Conservation (phyloP, 345 rosid genomes). For the Boechera stricta region DNA sequence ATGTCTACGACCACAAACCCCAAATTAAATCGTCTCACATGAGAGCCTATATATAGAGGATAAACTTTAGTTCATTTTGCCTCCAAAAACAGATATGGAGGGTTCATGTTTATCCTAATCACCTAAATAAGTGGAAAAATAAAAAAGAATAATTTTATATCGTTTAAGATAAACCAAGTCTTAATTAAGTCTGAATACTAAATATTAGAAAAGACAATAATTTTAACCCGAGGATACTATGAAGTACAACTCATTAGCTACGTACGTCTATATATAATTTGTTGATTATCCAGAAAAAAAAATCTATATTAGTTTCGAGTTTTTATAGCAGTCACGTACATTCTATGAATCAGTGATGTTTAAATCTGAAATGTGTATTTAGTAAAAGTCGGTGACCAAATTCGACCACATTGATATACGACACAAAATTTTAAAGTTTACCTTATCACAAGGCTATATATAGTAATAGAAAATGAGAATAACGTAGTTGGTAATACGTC, state of each 20-base stretch:
- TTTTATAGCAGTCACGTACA: conserved; percentile 16
- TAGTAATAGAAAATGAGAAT: conserved; percentile 13
- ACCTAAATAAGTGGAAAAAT: background rate
- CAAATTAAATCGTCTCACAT: conserved; percentile 34
- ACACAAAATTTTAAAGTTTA: background rate
- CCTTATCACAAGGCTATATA: background rate
- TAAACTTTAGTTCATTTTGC: conserved; percentile 4
- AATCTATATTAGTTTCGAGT: background rate
- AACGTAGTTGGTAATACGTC: conserved; percentile 32
- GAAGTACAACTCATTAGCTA: background rate
- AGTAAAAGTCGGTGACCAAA: conserved; percentile 5
- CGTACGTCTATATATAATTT: background rate
- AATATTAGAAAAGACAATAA: background rate
- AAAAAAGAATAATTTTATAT: background rate
- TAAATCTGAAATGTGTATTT: background rate
- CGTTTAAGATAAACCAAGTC: background rate
- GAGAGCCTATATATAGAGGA: conserved; percentile 11
- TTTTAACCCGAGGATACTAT: background rate
- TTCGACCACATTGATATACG: background rate
- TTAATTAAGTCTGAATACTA: background rate
- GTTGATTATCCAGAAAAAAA: background rate
- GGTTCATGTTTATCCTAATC: conserved; percentile 24
- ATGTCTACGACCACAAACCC: conserved; percentile 34
- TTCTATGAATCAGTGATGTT: background rate
- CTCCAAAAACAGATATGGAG: conserved; percentile 22